These are phyloP conservation scores for Talaromyces adpressus DNA, from an alignment of 495 filamentous ascomycete genomes.

Conservation along the genomic window DNA sequence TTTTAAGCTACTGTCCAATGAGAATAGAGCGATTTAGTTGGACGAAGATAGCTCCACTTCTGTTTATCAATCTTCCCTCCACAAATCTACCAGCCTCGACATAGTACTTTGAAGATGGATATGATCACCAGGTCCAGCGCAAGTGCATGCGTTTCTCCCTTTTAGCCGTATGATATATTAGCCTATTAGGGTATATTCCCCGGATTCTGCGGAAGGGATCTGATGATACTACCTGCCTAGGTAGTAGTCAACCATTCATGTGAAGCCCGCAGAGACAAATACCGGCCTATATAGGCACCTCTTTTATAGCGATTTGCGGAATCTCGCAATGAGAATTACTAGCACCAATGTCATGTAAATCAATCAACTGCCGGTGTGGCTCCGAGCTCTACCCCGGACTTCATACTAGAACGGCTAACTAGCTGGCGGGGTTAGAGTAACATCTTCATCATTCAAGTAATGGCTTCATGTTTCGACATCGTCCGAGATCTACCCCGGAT, in stretches of 20 bases:
- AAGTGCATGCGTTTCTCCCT: not conserved
- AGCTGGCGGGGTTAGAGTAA: not conserved
- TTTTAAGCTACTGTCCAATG: not conserved
- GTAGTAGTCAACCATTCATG: not conserved
- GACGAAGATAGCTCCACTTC: not conserved
- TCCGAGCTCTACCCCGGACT: not conserved
- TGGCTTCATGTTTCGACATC: not conserved
- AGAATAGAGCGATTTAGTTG: no score
- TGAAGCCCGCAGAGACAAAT: not conserved
- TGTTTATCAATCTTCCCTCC: not conserved
- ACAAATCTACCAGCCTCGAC: not conserved
- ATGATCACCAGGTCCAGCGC: not conserved
- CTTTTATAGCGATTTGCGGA: no score
- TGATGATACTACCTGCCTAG: not conserved
- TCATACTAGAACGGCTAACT: not conserved
- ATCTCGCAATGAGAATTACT: no score
- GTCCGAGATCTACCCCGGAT: not conserved
- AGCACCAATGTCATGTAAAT: not conserved
- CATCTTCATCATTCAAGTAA: not conserved
- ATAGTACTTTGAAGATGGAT: no score
- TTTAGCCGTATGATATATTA: not conserved
- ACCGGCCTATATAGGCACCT: not conserved
- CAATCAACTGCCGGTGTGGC: not conserved
- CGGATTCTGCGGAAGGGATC: not conserved
- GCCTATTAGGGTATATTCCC: not conserved